phyloP scores from a whole-genome alignment of 169 alveolate genomes.

The Babesia bigemina region DNA sequence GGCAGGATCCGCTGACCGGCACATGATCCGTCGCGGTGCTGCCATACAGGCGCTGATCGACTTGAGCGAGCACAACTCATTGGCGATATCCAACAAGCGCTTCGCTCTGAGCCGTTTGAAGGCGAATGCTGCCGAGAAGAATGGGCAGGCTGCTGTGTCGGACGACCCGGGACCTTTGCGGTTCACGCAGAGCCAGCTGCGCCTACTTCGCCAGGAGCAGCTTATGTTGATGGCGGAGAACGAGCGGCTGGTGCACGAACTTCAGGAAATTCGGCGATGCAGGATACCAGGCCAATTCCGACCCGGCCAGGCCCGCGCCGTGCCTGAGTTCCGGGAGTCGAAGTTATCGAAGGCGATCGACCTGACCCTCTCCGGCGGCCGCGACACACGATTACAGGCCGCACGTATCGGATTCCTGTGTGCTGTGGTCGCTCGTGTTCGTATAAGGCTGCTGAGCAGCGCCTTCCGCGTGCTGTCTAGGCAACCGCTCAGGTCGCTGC shows the following conservation, averaged over 20 bases:
- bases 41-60: conserved; percentile 71
- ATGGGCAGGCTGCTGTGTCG: conserved; percentile 45
- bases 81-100: conserved; percentile 59
- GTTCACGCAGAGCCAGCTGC: conserved; percentile 74
- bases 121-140: conserved; percentile 67
- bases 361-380: conserved; percentile 53
- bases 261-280: conserved; percentile 65
- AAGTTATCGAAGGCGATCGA: conserved; percentile 56
- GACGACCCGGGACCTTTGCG: conserved; percentile 49
- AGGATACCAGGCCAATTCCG: conserved; percentile 29
- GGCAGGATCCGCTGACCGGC: conserved; percentile 25
- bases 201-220: conserved; percentile 80
- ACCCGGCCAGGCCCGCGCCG: conserved; percentile 23
- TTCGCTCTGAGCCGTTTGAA: conserved; percentile 64
- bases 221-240: conserved; percentile 78
- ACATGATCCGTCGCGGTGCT: conserved; percentile 70
- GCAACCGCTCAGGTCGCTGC: conserved; percentile 15
- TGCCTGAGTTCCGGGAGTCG: conserved; percentile 54
- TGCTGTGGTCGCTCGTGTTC: conserved; percentile 7
- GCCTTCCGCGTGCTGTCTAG: conserved; percentile 20
- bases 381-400: conserved; percentile 30
- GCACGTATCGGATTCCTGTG: conserved; percentile 15
- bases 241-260: conserved; percentile 73
- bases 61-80: conserved; percentile 67
- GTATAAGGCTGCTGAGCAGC: conserved; percentile 15